A percentile compares a stretch with the other conserved stretches of the same genome.
phyloP scores from a whole-genome alignment of 352 stramenopile species.

The Salisapilia sapeloensis region DNA sequence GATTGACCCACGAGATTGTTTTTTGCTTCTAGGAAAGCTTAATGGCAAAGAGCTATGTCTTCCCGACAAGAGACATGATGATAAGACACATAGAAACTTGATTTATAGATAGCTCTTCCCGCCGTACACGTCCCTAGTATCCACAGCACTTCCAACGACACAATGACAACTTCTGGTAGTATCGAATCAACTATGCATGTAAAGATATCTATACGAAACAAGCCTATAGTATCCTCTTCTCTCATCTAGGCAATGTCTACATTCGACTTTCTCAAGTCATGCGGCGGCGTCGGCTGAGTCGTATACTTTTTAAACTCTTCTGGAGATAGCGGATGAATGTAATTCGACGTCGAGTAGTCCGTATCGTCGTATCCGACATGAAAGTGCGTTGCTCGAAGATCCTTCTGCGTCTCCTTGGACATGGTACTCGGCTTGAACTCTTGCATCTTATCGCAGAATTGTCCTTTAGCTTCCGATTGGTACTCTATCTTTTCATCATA shows the following conservation, averaged over 20 bases:
- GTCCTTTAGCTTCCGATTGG: slow-evolving; percentile 50
- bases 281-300: slow-evolving; percentile 17
- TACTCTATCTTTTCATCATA: slow-evolving; percentile 71
- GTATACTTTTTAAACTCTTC: slow-evolving; percentile 44
- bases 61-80: too few species aligned
- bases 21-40: too few species aligned
- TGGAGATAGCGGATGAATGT: slow-evolving; percentile 25
- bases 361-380: slow-evolving; percentile 38
- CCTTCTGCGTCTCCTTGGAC: slow-evolving; percentile 59
- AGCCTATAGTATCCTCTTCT: too few species aligned
- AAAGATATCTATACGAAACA: too few species aligned
- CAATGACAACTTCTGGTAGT: too few species aligned
- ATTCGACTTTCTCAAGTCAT: slow-evolving; percentile 53
- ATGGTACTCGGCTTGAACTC: slow-evolving; percentile 56
- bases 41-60: too few species aligned
- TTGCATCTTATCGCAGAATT: slow-evolving; percentile 56
- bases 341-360: slow-evolving; percentile 54
- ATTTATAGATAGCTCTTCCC: too few species aligned
- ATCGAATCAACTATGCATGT: too few species aligned
- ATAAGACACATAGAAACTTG: too few species aligned
- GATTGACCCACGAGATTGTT: too few species aligned
- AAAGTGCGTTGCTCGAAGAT: slow-evolving; percentile 67
- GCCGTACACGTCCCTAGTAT: too few species aligned
- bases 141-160: too few species aligned
- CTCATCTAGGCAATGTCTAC: slow-evolving; percentile 33